Conservation (phyloP, 2,329 filamentous ascomycete species). For the Knoxdaviesia capensis region DNA sequence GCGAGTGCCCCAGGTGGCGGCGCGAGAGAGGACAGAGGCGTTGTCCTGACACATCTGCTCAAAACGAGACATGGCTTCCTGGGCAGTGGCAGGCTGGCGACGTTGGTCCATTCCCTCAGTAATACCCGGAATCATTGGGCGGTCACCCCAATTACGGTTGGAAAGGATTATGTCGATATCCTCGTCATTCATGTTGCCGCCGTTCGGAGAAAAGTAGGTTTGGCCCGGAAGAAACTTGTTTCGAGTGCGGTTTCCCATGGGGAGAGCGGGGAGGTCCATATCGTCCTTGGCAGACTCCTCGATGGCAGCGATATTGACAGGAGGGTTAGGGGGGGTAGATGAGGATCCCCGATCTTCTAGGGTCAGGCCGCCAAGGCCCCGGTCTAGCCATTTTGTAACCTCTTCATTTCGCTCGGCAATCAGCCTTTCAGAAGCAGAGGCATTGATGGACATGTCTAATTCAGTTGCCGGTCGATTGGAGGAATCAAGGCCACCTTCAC, state of each 20-base stretch:
- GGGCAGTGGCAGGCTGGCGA: conserved; percentile 27
- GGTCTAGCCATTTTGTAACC: conserved; percentile 29
- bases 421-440: conserved; percentile 20
- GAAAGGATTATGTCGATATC: conserved; percentile 30
- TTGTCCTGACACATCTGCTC: conserved; percentile 31
- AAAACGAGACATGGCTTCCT: conserved; percentile 32
- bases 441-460: conserved; percentile 23
- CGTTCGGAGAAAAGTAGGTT: conserved; percentile 24
- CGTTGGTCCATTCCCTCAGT: conserved; percentile 10
- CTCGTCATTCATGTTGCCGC: conserved; percentile 19
- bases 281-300: conserved; percentile 13
- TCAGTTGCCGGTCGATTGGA: conserved; percentile 21
- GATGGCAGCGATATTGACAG: conserved; percentile 8
- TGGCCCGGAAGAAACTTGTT: conserved; percentile 28
- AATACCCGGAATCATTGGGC: conserved; percentile 26
- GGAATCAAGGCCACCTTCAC: conserved; percentile 22
- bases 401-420: conserved; percentile 24
- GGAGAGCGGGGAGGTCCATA: conserved; percentile 19
- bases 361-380: conserved; percentile 9
- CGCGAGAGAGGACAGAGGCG: conserved; percentile 37
- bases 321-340: background rate
- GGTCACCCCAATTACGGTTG: conserved; percentile 26
- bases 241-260: conserved; percentile 24
- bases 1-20: conserved; percentile 51
- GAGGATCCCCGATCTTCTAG: too few relatives aligned